Base-by-base conservation (phyloP, 768 basidiomycete genomes). In the Galerina marginata region DNA sequence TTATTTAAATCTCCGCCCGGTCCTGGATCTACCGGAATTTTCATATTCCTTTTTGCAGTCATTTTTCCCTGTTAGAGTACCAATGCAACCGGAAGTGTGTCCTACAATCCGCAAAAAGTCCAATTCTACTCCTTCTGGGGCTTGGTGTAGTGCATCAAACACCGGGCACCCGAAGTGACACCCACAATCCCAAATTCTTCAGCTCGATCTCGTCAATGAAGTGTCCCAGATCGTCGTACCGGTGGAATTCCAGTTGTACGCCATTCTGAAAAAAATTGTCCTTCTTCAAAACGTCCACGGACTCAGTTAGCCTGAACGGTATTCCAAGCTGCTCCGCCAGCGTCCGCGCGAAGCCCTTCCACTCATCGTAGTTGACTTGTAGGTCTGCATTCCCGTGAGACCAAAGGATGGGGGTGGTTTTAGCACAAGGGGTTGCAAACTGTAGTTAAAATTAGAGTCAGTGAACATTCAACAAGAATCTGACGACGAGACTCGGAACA, bases 351-450 rank as follows among this genome's bases (percentile, higher is more conserved):
- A 86, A 81, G 52, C 66, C 63, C 51, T 79, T 65, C 16, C 86
- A 85, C 60, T 81, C 78, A 15, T 73, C 61, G 66, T 82, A 84
- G 16, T 77, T 71, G 36, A 93, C 84, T 47, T 88, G 79, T 7
- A 71, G 79, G 70, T 94, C 92, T 9, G 69, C 75, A 20, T 76
- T 83, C 12, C 91, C 91, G 60, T 92, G 91, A 29, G 85, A 90
- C 86, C 89, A 89, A 70, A 92, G 90, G n/a, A 92, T 78, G 0
- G 90, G 89, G 10, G 85, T 74, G 1, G 79, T 77, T 47, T 76
- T 75, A 6, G 83, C 79, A 54, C 80, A 71, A 4, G 79, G 71
- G 11, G 79, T 78, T 38, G 77, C 67, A 72, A 89, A 82, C 86
- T 89, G 59, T 48, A 15, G 20, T 7, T 50, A 55, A 47, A 15